Evolutionary conservation across 169 alveolate species (phyloP), one percentile per base, ranked within the genome.

Genomic region (Babesia gibsoni): DNA sequence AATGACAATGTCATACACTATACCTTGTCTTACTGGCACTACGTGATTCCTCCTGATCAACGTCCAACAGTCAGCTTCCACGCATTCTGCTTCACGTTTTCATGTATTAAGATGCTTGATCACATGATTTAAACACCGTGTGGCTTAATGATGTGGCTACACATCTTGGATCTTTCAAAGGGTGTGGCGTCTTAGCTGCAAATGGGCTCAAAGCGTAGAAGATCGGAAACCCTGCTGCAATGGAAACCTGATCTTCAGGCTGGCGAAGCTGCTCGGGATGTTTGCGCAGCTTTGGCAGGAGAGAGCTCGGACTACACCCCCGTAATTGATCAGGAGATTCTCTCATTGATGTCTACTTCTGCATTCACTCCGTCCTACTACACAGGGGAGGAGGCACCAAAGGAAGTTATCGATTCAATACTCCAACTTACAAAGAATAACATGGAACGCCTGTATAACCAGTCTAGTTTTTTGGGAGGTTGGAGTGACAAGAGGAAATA

Each of bases 401-500:
- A 32, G 7, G 80, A 53, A 1, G 29, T 58, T 35, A 5, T 77
- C 4, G 72, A 67, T 23, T 1, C 37, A 16, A n/a, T 77, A n/a
- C 67, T 75, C 22, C 50, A 32, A 30, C 67, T 86, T 16, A 82
- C 87, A 4, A 82, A 68, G 45, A 27, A 25, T 7, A 86, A 86
- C 63, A 86, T 86, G 92, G 37, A 56, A 22, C 22, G 43, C 7
- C 58, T 86, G 20, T 86, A 86, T 81, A 49, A 86, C 33, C 84
- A 63, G 46, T 39, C 73, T 32, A 66, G 80, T 20, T 86, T 86
- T 49, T 46, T 73, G 35, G 89, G 83, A 22, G 92, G 92, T 0
- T 86, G 92, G 92, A 65, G 67, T 32, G 89, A 77, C 61, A 35
- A 52, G 30, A 82, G 29, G 70, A 86, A 86, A 25, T 20, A 39